Base-by-base conservation (phyloP, 768 basidiomycete genomes). In the Dioszegia aurantiaca region DNA sequence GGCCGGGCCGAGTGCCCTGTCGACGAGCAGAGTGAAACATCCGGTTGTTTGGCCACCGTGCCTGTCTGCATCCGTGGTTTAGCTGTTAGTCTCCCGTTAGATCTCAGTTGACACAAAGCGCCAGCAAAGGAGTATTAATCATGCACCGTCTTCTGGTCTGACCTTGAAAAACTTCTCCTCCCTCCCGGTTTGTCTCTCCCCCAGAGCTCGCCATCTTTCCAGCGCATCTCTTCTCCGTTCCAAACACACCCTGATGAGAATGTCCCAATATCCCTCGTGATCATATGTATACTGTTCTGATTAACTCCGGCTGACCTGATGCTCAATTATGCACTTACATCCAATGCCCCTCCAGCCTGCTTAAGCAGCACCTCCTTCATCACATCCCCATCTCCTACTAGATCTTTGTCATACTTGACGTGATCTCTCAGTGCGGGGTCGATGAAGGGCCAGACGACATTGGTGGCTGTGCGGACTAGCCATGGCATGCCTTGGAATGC, bases 361-460 rank as follows among this genome's bases (percentile, higher is more conserved):
- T 51, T 58, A 26, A 74, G 40, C 19, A 76, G 51, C 42, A 62
- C 59, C 6, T 56, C 61, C 21, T 58, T 27, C 16, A 61, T 61
- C 10, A 68, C 59, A 28, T 36, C 59, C 17, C 44, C 45, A 19
- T 55, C 52, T 14, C 36, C 33, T 17, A 37, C 53, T 23, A 40
- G 19, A 17, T 42, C 43, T 26, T 42, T 61, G 24, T 59, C 68
- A 19, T 73, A 62, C 17, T 60, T 58, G 30, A 69, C 66, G 40
- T 61, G 66, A 27, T 58, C 49, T 54, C 67, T 68, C 14, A 67
- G 68, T 1, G 36, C 48, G 16, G 64, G 61, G 46, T 76, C 75
- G 46, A 76, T 69, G 55, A 76, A 74, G 23, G 75, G 75, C 75
- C 75, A 76, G 42, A 76, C 63, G 27, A 76, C 56, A 42, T 72